Conservation (phyloP, 2,329 filamentous ascomycete species). For the Penicillium sp. region DNA sequence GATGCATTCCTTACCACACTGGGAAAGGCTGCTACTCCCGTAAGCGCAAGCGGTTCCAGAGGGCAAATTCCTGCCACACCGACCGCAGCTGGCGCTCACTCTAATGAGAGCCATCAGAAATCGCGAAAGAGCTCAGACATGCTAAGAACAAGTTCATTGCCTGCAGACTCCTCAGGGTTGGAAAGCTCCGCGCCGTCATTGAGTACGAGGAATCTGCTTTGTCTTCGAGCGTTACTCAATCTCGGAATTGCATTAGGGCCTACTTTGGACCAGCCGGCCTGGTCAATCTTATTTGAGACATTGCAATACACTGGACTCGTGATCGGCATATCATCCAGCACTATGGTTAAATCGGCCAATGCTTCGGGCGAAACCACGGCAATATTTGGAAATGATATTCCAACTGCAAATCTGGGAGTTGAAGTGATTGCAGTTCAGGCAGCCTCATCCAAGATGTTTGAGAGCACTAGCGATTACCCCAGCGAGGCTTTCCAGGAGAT, state of each 20-base stretch:
- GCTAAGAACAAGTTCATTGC: constrained; percentile 22
- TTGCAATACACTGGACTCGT: constrained; percentile 91
- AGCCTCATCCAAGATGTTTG: constrained; percentile 79
- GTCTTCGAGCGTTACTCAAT: constrained; percentile 87
- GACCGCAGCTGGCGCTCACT: constrained; percentile 19
- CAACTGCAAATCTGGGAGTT: constrained; percentile 63
- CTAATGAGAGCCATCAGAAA: constrained; percentile 28
- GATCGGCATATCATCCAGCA: constrained; percentile 50
- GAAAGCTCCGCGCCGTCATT: constrained; percentile 56
- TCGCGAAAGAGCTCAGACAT: constrained; percentile 28
- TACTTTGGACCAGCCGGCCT: constrained; percentile 71
- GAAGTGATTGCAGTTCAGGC: constrained; percentile 88
- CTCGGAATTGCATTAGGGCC: constrained; percentile 91
- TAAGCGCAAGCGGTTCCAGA: constrained; percentile 53
- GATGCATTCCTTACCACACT: constrained; percentile 94
- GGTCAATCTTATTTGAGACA: constrained; percentile 88
- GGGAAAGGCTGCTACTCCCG: constrained; percentile 87
- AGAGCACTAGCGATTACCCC: constrained; percentile 88
- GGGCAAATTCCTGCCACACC: constrained; percentile 15
- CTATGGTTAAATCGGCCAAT: constrained; percentile 28
- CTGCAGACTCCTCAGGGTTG: constrained; percentile 26
- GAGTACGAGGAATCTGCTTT: constrained; percentile 86
- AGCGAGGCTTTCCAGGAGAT: constrained; percentile 77
- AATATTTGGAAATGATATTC: constrained; percentile 43
- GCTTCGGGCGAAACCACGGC: constrained; percentile 28